Conservation (phyloP, 192 early-diverging fungal genomes). For the Mortierella claussenii region DNA sequence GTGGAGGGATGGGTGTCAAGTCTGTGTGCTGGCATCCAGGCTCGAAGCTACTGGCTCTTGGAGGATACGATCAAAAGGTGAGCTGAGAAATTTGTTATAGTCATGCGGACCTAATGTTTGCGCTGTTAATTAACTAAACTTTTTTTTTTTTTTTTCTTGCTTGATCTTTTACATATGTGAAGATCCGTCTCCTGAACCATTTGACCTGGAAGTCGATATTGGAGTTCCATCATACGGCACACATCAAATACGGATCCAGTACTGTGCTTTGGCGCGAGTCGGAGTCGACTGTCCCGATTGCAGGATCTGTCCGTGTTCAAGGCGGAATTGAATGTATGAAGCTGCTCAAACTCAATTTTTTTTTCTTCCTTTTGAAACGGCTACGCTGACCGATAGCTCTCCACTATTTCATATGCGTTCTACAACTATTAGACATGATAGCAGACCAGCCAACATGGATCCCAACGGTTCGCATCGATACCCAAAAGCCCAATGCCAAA, state of each 20-base stretch:
- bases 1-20: slow-evolving; percentile 82
- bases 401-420: too few species aligned
- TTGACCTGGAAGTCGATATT: slow-evolving; percentile 75
- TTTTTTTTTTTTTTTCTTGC: neutral
- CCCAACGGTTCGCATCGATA: slow-evolving; percentile 65
- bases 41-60: slow-evolving; percentile 81
- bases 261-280: slow-evolving; percentile 48
- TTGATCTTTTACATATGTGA: neutral
- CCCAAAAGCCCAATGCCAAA: slow-evolving; percentile 77
- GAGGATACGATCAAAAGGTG: slow-evolving; percentile 91
- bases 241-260: slow-evolving; percentile 34
- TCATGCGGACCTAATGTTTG: neutral
- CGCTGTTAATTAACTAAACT: neutral
- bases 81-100: too few species aligned
- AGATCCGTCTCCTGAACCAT: slow-evolving; percentile 77
- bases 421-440: slow-evolving; percentile 72
- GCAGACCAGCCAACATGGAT: slow-evolving; percentile 67
- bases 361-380: neutral
- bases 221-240: slow-evolving; percentile 68
- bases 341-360: slow-evolving; percentile 1
- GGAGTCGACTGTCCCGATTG: slow-evolving; percentile 28
- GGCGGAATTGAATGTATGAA: slow-evolving; percentile 39
- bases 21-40: slow-evolving; percentile 77
- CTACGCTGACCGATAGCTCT: too few species aligned
- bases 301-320: slow-evolving; percentile 52